A percentile compares a stretch with the other conserved stretches of the same genome.
Evolutionary conservation across 768 basidiomycete species (phyloP).

Genomic region (Lactifluus subvellereus): DNA sequence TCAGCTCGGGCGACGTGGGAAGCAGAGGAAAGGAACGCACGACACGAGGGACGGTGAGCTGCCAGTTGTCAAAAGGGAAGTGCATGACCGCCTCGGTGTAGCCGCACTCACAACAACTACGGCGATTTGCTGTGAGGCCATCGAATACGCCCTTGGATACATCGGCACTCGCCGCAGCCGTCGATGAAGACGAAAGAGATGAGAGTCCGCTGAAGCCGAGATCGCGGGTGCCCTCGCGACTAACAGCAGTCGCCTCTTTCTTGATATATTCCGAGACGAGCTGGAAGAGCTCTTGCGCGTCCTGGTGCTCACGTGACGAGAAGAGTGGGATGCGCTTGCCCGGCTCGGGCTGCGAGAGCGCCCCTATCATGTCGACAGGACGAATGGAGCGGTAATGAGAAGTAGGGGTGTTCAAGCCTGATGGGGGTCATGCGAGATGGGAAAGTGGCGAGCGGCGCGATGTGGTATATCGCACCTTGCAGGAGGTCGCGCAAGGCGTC

Average conservation of each 20-base stretch:
- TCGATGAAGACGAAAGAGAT: slow-evolving; percentile 21
- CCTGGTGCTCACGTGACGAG: slow-evolving; percentile 91
- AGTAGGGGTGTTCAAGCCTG: slow-evolving; percentile 62
- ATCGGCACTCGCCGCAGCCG: slow-evolving; percentile 28
- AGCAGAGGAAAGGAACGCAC: slow-evolving; percentile 40
- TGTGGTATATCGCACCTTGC: slow-evolving; percentile 40
- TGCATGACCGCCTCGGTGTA: slow-evolving; percentile 95
- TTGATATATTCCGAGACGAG: slow-evolving; percentile 86
- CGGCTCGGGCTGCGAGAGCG: slow-evolving; percentile 50
- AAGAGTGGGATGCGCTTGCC: slow-evolving; percentile 61
- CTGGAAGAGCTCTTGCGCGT: slow-evolving; percentile 97
- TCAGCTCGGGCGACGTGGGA: slow-evolving; percentile 1
- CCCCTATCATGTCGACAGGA: slow-evolving; percentile 65
- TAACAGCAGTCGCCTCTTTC: slow-evolving; percentile 71
- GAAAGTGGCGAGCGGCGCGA: slow-evolving; percentile 22
- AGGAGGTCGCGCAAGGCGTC: slow-evolving; percentile 73
- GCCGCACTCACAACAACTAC: slow-evolving; percentile 84
- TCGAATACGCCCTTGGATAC: slow-evolving; percentile 75
- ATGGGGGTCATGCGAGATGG: not conserved
- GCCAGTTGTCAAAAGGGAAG: slow-evolving; percentile 82
- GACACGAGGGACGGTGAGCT: slow-evolving; percentile 63
- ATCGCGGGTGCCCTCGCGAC: slow-evolving; percentile 63
- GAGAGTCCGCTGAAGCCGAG: slow-evolving; percentile 62
- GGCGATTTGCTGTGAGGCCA: slow-evolving; percentile 82
- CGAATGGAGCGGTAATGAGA: slow-evolving; percentile 57